A percentile compares a stretch with the other conserved stretches of the same genome.
These are phyloP conservation scores for Myxozyma melibiosi DNA, from an alignment of 805 yeast genomes.

Conservation along the genomic window DNA sequence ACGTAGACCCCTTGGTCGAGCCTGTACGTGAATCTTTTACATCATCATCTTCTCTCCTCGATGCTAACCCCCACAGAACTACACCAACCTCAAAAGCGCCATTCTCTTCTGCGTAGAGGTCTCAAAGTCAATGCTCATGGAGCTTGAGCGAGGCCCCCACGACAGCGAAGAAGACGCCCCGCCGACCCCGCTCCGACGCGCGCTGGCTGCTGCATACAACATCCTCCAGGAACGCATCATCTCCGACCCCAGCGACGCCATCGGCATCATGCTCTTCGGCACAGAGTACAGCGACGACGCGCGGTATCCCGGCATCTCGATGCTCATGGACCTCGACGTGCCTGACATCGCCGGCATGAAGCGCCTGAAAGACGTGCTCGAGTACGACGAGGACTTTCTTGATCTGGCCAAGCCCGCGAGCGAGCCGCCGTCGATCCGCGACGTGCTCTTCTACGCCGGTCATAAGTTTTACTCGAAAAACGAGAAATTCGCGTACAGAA, in stretches of 20 bases:
- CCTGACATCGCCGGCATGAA: conserved; percentile 33
- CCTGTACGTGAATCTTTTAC: conserved; percentile 7
- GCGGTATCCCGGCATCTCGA: conserved; percentile 23
- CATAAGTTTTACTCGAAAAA: conserved; percentile 55
- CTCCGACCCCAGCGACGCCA: conserved; percentile 65
- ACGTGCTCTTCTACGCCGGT: conserved; percentile 54
- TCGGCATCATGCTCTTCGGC: conserved; percentile 66
- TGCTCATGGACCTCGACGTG: conserved; percentile 35
- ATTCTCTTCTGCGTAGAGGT: conserved; percentile 44
- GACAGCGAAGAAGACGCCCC: conserved; percentile 21
- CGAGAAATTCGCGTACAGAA: conserved; percentile 50
- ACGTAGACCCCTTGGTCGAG: conserved; percentile 22
- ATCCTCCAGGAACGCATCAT: conserved; percentile 67
- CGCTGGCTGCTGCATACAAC: conserved; percentile 58
- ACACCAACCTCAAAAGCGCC: conserved; percentile 40
- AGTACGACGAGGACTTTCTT: conserved; percentile 36
- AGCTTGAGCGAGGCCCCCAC: not conserved
- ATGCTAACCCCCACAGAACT: conserved; percentile 14
- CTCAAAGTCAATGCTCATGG: conserved; percentile 39
- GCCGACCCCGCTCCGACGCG: conserved; percentile 30
- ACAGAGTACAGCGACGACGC: conserved; percentile 39
- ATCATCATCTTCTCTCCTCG: not conserved
- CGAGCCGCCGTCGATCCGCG: conserved; percentile 43
- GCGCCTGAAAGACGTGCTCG: conserved; percentile 27
- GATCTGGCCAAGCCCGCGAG: conserved; percentile 32